These are phyloP conservation scores for Aspergillus pseudotamarii DNA, from an alignment of 2,329 filamentous ascomycete species.

Conservation along the genomic window DNA sequence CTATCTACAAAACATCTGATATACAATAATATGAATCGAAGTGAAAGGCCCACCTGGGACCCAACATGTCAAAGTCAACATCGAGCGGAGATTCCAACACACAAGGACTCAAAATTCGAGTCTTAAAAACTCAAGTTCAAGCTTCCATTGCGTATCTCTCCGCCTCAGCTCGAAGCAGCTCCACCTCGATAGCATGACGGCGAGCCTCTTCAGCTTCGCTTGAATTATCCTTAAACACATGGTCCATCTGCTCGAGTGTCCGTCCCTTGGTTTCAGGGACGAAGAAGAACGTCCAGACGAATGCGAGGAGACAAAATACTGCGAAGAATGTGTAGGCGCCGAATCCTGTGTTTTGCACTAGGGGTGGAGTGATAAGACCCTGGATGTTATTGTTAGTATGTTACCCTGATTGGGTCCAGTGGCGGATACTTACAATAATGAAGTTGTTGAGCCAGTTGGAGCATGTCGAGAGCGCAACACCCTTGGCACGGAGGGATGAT, in stretches of 20 bases:
- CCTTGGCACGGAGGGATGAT: slow-evolving; percentile 63
- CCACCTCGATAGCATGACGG: slow-evolving; percentile 35
- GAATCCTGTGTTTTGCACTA: slow-evolving; percentile 60
- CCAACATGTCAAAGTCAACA: neutral
- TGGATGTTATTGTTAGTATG: slow-evolving; percentile 14
- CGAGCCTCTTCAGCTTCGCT: slow-evolving; percentile 34
- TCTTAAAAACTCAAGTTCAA: neutral
- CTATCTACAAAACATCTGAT: neutral
- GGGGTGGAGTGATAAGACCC: slow-evolving; percentile 66
- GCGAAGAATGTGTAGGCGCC: slow-evolving; percentile 64
- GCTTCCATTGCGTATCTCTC: neutral
- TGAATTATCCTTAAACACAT: slow-evolving; percentile 44
- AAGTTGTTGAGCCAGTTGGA: slow-evolving; percentile 69
- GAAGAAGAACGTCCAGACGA: slow-evolving; percentile 56
- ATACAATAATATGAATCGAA: neutral
- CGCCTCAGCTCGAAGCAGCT: slow-evolving; percentile 25
- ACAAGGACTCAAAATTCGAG: neutral
- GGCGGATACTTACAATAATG: slow-evolving; percentile 51
- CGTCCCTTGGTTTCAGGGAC: slow-evolving; percentile 62
- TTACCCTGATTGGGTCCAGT: neutral
- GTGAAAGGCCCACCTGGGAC: neutral
- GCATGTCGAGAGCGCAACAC: slow-evolving; percentile 65
- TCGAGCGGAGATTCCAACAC: neutral
- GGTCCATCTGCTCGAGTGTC: slow-evolving; percentile 60
- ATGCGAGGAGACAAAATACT: slow-evolving; percentile 54